Conservation (phyloP, 2,329 filamentous ascomycete species). For the Aspergillus fischeri region DNA sequence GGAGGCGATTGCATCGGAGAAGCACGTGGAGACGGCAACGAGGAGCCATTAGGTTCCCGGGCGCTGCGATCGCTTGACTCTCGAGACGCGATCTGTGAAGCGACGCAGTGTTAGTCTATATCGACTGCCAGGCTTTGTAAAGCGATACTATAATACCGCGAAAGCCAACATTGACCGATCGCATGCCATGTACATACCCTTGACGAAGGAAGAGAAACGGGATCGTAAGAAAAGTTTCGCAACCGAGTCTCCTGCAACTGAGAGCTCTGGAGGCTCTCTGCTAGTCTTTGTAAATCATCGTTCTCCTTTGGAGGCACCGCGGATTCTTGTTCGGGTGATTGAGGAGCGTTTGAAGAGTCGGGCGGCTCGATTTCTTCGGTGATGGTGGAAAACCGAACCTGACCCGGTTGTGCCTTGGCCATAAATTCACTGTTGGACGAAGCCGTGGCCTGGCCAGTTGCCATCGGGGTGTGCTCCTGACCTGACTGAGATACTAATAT, state of each 20-base stretch:
- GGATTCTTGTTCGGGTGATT: slow-evolving; percentile 11
- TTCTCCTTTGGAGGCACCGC: slow-evolving; percentile 34
- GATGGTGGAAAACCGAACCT: slow-evolving; percentile 67
- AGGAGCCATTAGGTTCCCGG: slow-evolving; percentile 56
- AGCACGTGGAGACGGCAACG: slow-evolving; percentile 61
- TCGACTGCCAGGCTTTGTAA: slow-evolving; percentile 1
- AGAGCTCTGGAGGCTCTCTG: slow-evolving; percentile 66
- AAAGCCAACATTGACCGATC: background rate
- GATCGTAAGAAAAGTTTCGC: slow-evolving; percentile 84
- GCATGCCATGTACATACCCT: slow-evolving; percentile 32
- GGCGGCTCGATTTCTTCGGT: slow-evolving; percentile 65
- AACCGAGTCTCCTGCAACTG: slow-evolving; percentile 78
- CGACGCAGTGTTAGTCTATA: slow-evolving; percentile 1
- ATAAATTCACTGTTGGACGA: slow-evolving; percentile 25
- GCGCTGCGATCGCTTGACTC: slow-evolving; percentile 60
- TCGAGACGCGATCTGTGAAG: slow-evolving; percentile 39
- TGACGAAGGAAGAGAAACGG: slow-evolving; percentile 71
- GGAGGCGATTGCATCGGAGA: slow-evolving; percentile 83
- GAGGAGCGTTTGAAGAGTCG: slow-evolving; percentile 24
- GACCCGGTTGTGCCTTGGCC: slow-evolving; percentile 27
- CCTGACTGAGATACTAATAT: slow-evolving; percentile 16
- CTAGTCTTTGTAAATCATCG: slow-evolving; percentile 68
- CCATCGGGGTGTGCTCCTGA: slow-evolving; percentile 20
- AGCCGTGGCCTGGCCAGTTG: slow-evolving; percentile 18
- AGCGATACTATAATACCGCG: background rate